These are phyloP conservation scores for Aurinia saxatilis DNA, from an alignment of 345 rosid species.

Conservation along the genomic window DNA sequence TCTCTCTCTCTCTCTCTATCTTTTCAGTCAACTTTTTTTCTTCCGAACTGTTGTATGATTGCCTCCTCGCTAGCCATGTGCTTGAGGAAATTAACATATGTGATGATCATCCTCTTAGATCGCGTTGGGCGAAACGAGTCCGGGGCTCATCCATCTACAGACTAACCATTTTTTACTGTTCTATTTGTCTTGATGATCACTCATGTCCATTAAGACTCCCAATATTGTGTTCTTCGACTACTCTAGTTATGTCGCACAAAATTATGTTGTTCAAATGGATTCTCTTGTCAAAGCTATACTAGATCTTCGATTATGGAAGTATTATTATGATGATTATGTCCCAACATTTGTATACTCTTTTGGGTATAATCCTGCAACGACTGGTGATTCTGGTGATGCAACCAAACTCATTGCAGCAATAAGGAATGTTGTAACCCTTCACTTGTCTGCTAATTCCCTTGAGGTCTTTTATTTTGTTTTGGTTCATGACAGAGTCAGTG, in stretches of 20 bases:
- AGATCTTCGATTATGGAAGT: background rate
- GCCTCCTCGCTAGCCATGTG: background rate
- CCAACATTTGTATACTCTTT: too few relatives aligned
- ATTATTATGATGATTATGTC: background rate
- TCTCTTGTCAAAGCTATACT: background rate
- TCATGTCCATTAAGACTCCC: background rate
- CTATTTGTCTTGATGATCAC: too few relatives aligned
- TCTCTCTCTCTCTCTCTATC: background rate
- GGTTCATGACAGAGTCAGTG: too few relatives aligned
- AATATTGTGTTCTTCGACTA: background rate
- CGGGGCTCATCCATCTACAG: background rate
- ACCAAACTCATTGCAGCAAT: background rate
- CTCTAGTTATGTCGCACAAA: background rate
- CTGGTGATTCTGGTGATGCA: background rate
- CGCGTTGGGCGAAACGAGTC: background rate
- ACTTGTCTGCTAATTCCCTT: conserved; percentile 3
- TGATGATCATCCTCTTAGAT: background rate
- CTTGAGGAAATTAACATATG: background rate
- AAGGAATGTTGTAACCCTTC: too few relatives aligned
- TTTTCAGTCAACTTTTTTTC: background rate
- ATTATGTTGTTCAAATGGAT: background rate
- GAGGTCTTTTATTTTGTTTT: background rate
- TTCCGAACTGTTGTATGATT: background rate
- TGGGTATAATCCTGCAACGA: too few relatives aligned
- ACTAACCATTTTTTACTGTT: background rate